These are phyloP conservation scores for Pestalotiopsis sp. DNA, from an alignment of 2,329 filamentous ascomycete species.

Conservation along the genomic window DNA sequence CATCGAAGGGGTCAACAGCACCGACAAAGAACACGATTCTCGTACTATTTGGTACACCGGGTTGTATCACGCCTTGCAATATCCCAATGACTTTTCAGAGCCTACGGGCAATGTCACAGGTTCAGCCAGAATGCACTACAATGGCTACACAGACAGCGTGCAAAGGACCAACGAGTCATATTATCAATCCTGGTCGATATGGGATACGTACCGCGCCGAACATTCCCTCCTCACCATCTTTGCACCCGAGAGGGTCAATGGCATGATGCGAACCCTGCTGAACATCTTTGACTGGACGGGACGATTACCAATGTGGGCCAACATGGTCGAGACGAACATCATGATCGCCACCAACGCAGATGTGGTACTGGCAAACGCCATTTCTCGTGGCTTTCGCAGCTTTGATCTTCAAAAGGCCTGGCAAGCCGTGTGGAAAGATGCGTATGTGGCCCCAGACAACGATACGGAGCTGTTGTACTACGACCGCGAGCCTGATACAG, in stretches of 20 bases:
- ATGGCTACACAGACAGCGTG: slow-evolving; percentile 47
- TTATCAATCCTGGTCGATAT: slow-evolving; percentile 53
- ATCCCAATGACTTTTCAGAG: slow-evolving; percentile 49
- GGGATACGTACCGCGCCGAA: slow-evolving; percentile 51
- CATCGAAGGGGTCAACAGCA: slow-evolving; percentile 43
- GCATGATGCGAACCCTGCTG: slow-evolving; percentile 48
- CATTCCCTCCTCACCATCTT: slow-evolving; percentile 47
- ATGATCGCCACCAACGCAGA: slow-evolving; percentile 53
- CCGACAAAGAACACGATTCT: slow-evolving; percentile 41
- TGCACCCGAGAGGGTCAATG: slow-evolving; percentile 45
- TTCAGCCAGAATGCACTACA: slow-evolving; percentile 39
- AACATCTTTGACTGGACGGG: slow-evolving; percentile 48
- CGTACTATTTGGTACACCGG: slow-evolving; percentile 47
- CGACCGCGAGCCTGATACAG: slow-evolving; percentile 45
- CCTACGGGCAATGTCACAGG: slow-evolving; percentile 28
- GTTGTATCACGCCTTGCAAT: slow-evolving; percentile 48
- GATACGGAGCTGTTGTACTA: slow-evolving; percentile 47
- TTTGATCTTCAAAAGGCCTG: slow-evolving; percentile 46
- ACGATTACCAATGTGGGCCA: slow-evolving; percentile 50
- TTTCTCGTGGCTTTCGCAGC: slow-evolving; percentile 40
- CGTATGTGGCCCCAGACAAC: slow-evolving; percentile 43
- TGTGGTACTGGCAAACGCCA: slow-evolving; percentile 47
- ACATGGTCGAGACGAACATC: slow-evolving; percentile 50
- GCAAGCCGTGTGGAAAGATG: slow-evolving; percentile 44
- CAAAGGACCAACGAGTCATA: slow-evolving; percentile 44